Evolutionary conservation across 257 asterid genomes (phyloP), one percentile per base, ranked within the genome.

Genomic region (Thymus quinquecostatus): DNA sequence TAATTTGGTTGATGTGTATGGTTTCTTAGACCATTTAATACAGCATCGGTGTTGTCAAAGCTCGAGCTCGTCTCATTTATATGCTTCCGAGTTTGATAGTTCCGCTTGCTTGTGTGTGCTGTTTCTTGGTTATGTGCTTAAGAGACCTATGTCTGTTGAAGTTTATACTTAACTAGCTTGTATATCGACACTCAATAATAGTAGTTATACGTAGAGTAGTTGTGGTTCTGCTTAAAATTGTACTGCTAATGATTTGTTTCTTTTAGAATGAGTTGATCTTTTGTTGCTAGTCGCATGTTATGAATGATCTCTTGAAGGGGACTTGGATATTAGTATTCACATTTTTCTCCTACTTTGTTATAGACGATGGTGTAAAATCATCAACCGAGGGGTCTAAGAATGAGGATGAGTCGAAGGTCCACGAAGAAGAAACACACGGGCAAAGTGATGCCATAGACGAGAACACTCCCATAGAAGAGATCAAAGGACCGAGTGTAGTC

Each of bases 401-500:
- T 49, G 91, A 74, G 59, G 65, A 32, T 2, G 78, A 69, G 70
- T 44, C 81, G 2, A 51, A 34, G 38, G 38, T 72, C 63, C 82
- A 77, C 27, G 40, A 64, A 8, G 80, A 80, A 75, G 98, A 94
- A 80, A 94, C 98, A 0, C 97, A 94, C 30, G 97, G 98, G 78
- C 83, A 66, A 27, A 94, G 92, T 21, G 82, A 77, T 48, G 92
- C 85, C 60, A 87, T 94, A 29, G 83, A 86, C 67, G 86, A 80
- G 68, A 84, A 69, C 72, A 91, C 98, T 33, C 84, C 87, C 0
- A 68, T 82, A 6, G 92, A 85, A 63, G 92, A 86, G 66, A 88
- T 94, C 27, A 91, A 89, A 73, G 97, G 88, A 8, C 98, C 98
- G 4, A 45, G 84, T 44, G 85, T 94, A 3, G 68, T 91, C 55